Conservation (phyloP, 257 asterid species). For the Ophiorrhiza pumila region DNA sequence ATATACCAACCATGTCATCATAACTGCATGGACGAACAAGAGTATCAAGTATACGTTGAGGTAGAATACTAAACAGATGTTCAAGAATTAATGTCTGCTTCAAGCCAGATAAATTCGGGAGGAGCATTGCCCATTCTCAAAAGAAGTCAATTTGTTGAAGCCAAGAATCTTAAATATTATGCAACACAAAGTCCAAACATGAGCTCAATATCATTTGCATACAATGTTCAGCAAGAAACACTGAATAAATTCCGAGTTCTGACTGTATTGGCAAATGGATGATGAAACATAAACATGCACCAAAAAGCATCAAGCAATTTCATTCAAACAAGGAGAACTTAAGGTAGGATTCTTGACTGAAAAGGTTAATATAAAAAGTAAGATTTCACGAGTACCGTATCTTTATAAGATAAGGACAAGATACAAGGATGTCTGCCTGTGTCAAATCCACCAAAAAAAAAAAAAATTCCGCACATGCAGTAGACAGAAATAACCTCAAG, state of each 20-base stretch:
- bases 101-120: background rate
- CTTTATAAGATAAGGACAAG: background rate
- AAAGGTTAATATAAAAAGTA: background rate
- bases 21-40: conserved; percentile 40
- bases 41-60: conserved; percentile 2
- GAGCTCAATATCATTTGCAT: background rate
- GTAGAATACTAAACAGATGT: background rate
- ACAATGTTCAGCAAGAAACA: background rate
- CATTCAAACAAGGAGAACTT: background rate
- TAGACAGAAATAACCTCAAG: no score
- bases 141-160: background rate
- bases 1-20: conserved; percentile 65
- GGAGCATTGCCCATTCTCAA: background rate
- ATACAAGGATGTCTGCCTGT: background rate
- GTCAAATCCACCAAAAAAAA: background rate
- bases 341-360: background rate
- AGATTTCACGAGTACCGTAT: background rate
- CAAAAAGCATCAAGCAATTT: background rate
- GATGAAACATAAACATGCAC: background rate
- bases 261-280: background rate
- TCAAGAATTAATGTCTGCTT: background rate
- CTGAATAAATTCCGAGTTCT: background rate
- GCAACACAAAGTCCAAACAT: background rate
- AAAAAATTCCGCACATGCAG: no score
- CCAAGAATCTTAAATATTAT: background rate